These are phyloP conservation scores for Penicillium sp. DNA, from an alignment of 2,329 filamentous ascomycete species.

Conservation along the genomic window DNA sequence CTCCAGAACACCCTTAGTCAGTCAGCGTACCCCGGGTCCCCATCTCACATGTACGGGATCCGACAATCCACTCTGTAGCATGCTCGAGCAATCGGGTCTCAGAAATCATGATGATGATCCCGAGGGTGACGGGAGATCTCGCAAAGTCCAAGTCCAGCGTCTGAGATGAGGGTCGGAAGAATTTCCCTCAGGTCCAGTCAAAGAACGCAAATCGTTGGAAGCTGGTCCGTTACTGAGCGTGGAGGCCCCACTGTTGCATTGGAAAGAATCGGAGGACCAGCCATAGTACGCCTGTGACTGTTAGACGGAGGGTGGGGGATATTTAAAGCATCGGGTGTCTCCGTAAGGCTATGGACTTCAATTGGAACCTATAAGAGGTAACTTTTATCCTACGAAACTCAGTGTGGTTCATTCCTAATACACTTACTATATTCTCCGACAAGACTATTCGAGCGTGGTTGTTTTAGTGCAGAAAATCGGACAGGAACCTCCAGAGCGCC, in stretches of 20 bases:
- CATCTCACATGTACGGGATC: background rate
- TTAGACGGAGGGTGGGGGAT: slow-evolving; percentile 20
- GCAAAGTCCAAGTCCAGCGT: slow-evolving; percentile 20
- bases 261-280: slow-evolving; percentile 35
- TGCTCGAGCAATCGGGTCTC: slow-evolving; percentile 12
- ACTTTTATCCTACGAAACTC: too few relatives aligned
- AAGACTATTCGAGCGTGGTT: too few relatives aligned
- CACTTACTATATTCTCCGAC: too few relatives aligned
- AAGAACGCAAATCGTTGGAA: slow-evolving; percentile 4
- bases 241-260: slow-evolving; percentile 33
- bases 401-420: too few relatives aligned
- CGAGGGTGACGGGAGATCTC: slow-evolving; percentile 37
- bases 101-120: slow-evolving; percentile 18
- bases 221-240: slow-evolving; percentile 1
- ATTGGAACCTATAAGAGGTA: background rate
- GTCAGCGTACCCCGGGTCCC: background rate
- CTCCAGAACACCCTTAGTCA: background rate
- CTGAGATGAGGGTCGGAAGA: slow-evolving; percentile 23
- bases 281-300: slow-evolving; percentile 14
- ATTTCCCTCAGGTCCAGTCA: slow-evolving; percentile 23
- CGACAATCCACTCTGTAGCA: background rate
- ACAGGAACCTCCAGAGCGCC: too few relatives aligned
- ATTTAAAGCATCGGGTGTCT: slow-evolving; percentile 22
- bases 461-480: too few relatives aligned
- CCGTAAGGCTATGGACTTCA: slow-evolving; percentile 6